Base-by-base conservation (phyloP, 495 filamentous ascomycete species). In the Venustampulla echinocandica region DNA sequence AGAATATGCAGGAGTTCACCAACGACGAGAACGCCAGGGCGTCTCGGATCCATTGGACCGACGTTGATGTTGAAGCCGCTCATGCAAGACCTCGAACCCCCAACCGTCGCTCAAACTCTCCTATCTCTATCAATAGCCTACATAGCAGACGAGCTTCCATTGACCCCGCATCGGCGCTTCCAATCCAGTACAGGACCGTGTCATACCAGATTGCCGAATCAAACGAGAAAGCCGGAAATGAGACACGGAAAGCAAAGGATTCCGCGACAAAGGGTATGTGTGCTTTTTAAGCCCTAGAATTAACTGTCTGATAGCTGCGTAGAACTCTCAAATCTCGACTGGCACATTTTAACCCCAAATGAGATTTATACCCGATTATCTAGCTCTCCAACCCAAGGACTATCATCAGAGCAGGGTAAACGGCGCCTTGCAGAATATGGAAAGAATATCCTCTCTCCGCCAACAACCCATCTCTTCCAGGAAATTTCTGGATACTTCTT, bases 401-500 rank as follows among this genome's bases (percentile, higher is more conserved):
- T 82, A 6, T 77, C 75, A 0, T 38, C 43, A 7, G 69, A 75
- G 17, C 69, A 73, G 44, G 65, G 65, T 18, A 56, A 64, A 5
- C 64, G 65, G 2, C 68, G 69, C 27, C 62, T 76, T 7, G 65
- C 68, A 27, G 67, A 76, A 35, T 74, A 80, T 60, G 80, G 81
- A 3, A 69, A 63, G 36, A 88, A 87, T 51, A 65, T 72, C 5
- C 75, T 77, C 20, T 70, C 77, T 11, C 73, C 75, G 0, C 75
- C 77, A 23, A 61, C 73, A 1, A 79, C 80, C 11, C 75, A 70
- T 42, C 70, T 69, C 18, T 48, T 79, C 42, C 64, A 66, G 33
- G 75, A 77, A 50, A 71, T 75, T 18, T 65, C 85, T 5, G 71
- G 71, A 17, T 87, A 87, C 57, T 73, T 85, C 58, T 87, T 85